These are phyloP conservation scores for Diaporthe australafricana DNA, from an alignment of 2,329 filamentous ascomycete species.

Conservation along the genomic window DNA sequence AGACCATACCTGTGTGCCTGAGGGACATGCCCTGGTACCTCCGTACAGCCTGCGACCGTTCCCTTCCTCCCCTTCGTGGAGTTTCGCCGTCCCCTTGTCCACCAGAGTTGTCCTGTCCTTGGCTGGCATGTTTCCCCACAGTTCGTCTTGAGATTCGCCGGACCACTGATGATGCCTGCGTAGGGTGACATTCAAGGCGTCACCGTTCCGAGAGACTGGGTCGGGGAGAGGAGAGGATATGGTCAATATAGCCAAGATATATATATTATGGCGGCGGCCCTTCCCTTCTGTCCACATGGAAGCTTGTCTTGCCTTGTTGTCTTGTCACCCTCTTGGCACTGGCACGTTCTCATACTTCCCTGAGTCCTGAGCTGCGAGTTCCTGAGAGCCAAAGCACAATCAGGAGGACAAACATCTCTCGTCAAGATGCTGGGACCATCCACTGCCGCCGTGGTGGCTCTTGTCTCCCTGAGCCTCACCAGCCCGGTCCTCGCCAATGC, in stretches of 20 bases:
- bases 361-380: background rate
- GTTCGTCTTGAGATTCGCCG: constrained; percentile 21
- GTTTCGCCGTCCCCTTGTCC: constrained; percentile 8
- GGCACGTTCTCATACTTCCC: background rate
- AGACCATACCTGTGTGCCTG: too few relatives aligned
- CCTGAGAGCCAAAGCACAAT: background rate
- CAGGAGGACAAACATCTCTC: background rate
- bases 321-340: constrained; percentile 16
- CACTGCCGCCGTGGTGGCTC: constrained; percentile 34
- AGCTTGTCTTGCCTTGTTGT: constrained; percentile 9
- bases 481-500: constrained; percentile 34
- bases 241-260: background rate
- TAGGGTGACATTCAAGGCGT: constrained; percentile 22
- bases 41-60: too few relatives aligned
- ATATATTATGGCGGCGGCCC: background rate
- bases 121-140: constrained; percentile 2
- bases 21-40: background rate
- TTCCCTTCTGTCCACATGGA: constrained; percentile 1
- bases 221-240: background rate
- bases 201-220: constrained; percentile 3
- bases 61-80: constrained; percentile 31
- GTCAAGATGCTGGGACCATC: constrained; percentile 31
- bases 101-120: background rate
- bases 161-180: constrained; percentile 3
- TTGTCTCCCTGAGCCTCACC: constrained; percentile 21